Percentiles rank a stretch among this genome's conserved stretches.
Evolutionary conservation across 805 yeast genomes (phyloP).

Genomic region (Metschnikowia bowlesiae): DNA sequence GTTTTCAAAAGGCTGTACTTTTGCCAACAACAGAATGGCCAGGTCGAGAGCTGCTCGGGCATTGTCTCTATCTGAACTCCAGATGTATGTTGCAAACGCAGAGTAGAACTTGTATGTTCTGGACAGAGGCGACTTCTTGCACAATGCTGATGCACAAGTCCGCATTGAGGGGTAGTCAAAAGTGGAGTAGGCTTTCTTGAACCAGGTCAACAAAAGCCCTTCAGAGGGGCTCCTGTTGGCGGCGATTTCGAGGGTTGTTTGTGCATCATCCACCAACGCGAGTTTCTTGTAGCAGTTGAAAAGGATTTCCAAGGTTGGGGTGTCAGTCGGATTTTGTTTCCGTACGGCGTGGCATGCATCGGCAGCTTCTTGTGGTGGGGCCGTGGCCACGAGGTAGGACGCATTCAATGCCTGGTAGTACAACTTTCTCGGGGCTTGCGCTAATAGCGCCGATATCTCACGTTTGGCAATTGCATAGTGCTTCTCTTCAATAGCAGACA

Average conservation of each 20-base stretch:
- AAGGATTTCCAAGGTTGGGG: slow-evolving; percentile 46
- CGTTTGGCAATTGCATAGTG: slow-evolving; percentile 51
- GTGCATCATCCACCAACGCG: slow-evolving; percentile 32
- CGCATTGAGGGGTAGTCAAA: slow-evolving; percentile 51
- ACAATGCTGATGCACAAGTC: slow-evolving; percentile 39
- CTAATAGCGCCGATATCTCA: slow-evolving; percentile 44
- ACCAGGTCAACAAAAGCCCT: slow-evolving; percentile 52
- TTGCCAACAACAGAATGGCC: slow-evolving; percentile 44
- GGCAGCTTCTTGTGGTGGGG: slow-evolving; percentile 30
- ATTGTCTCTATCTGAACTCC: slow-evolving; percentile 39
- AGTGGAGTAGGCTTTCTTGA: slow-evolving; percentile 44
- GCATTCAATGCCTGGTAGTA: slow-evolving; percentile 48
- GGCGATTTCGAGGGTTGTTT: slow-evolving; percentile 52
- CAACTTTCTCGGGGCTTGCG: slow-evolving; percentile 53
- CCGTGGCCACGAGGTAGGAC: slow-evolving; percentile 29
- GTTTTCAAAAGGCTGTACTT: slow-evolving; percentile 45
- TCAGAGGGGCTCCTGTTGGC: slow-evolving; percentile 53
- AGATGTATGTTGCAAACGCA: slow-evolving; percentile 49
- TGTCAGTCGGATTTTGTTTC: slow-evolving; percentile 49
- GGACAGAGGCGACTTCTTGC: slow-evolving; percentile 13
- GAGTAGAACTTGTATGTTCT: slow-evolving; percentile 47
- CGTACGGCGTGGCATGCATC: slow-evolving; percentile 25
- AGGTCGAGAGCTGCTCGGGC: background rate
- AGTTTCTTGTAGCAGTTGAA: slow-evolving; percentile 39
- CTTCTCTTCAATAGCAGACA: slow-evolving; percentile 48